phyloP scores from a whole-genome alignment of 441 rosid species.

The Sinapis alba region DNA sequence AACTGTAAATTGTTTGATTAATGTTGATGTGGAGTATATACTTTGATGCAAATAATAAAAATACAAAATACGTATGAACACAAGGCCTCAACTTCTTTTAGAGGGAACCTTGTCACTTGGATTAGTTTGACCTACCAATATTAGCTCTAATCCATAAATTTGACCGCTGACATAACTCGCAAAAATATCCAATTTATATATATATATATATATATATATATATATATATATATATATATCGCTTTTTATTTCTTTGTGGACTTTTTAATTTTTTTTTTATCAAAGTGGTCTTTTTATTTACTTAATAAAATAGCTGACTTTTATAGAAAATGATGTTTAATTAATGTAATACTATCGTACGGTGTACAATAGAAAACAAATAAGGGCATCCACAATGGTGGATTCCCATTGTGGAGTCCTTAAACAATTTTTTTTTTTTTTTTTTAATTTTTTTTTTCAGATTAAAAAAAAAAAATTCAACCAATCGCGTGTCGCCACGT shows the following conservation, averaged over 20 bases:
- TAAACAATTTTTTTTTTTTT: too few relatives aligned
- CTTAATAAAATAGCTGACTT: background rate
- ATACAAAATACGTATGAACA: background rate
- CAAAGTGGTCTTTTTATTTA: background rate
- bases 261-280: background rate
- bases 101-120: conserved; percentile 17
- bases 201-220: too few relatives aligned
- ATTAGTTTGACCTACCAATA: background rate
- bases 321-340: background rate
- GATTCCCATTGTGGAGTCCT: too few relatives aligned
- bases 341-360: background rate
- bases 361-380: background rate
- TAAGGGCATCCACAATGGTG: too few relatives aligned
- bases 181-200: too few relatives aligned
- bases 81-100: background rate
- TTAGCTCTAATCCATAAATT: background rate
- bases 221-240: too few relatives aligned
- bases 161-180: too few relatives aligned
- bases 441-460: too few relatives aligned
- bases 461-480: too few relatives aligned
- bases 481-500: too few relatives aligned
- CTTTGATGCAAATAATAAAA: background rate
- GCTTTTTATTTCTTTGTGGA: too few relatives aligned
- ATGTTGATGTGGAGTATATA: background rate
- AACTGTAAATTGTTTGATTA: background rate